Percentiles rank a stretch among this genome's conserved stretches.
phyloP scores from a whole-genome alignment of 352 stramenopile species.

The Thalassiosira allenii region DNA sequence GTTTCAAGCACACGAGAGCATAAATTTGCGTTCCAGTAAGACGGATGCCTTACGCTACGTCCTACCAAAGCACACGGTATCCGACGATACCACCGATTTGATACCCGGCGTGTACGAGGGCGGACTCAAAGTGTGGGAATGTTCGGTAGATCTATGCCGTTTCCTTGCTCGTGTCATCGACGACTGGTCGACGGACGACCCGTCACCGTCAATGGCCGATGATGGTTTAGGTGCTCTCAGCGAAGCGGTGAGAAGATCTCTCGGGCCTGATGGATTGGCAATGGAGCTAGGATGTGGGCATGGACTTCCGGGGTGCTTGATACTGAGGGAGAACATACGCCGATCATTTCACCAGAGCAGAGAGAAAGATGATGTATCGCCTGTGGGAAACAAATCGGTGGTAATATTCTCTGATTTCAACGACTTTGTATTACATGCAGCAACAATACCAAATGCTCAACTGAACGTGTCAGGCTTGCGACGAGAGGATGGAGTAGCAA shows the following conservation, averaged over 20 bases:
- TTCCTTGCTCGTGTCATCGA: constrained; percentile 54
- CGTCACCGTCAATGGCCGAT: background rate
- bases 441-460: constrained; percentile 66
- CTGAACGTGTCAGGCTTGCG: constrained; percentile 54
- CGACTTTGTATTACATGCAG: constrained; percentile 69
- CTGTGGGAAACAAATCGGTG: constrained; percentile 13
- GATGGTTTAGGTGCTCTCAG: constrained; percentile 1
- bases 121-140: constrained; percentile 83
- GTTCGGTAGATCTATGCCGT: constrained; percentile 77
- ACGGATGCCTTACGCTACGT: constrained; percentile 32
- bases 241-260: constrained; percentile 29
- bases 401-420: constrained; percentile 77
- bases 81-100: constrained; percentile 59
- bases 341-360: constrained; percentile 7
- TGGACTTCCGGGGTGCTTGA: constrained; percentile 70
- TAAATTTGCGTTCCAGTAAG: constrained; percentile 15
- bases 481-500: background rate
- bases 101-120: constrained; percentile 83
- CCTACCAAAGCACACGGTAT: constrained; percentile 36
- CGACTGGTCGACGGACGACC: background rate
- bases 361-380: constrained; percentile 1
- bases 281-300: constrained; percentile 83
- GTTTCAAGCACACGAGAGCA: constrained; percentile 14
- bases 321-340: constrained; percentile 52
- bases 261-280: constrained; percentile 33